Evolutionary conservation across 2,329 filamentous ascomycete genomes (phyloP).

Genomic region (Cladophialophora yegresii): DNA sequence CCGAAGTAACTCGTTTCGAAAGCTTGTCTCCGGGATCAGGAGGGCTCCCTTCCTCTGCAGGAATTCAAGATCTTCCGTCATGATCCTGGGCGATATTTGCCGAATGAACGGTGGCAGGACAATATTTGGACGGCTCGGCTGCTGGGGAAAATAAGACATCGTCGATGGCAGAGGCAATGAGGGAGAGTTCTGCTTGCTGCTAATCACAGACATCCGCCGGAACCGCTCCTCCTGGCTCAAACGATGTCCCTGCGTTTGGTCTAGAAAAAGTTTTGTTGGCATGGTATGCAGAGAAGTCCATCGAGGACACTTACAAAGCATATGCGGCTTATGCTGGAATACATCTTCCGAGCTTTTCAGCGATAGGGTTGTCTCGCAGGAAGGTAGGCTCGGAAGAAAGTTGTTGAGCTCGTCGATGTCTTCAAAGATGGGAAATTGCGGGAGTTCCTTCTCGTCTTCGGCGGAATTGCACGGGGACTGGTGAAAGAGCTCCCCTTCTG

Average conservation of each 20-base stretch:
- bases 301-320: constrained; percentile 57
- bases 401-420: constrained; percentile 36
- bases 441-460: constrained; percentile 32
- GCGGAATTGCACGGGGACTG: constrained; percentile 33
- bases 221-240: constrained; percentile 50
- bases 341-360: constrained; percentile 49
- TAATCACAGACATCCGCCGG: constrained; percentile 49
- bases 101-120: constrained; percentile 71
- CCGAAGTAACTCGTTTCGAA: constrained; percentile 79
- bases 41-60: constrained; percentile 82
- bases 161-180: constrained; percentile 41
- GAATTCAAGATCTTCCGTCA: constrained; percentile 79
- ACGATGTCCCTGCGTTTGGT: constrained; percentile 52
- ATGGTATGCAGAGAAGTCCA: background rate
- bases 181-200: constrained; percentile 43
- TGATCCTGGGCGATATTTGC: constrained; percentile 73
- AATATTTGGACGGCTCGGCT: constrained; percentile 49
- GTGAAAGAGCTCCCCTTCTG: constrained; percentile 28
- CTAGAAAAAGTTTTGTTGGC: constrained; percentile 39
- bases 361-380: constrained; percentile 5
- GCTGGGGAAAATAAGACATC: constrained; percentile 50
- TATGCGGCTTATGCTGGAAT: constrained; percentile 61
- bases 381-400: constrained; percentile 17
- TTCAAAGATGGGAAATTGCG: constrained; percentile 38
- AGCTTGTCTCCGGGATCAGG: constrained; percentile 66